phyloP scores from a whole-genome alignment of 768 basidiomycete species.

The Roridomyces roridus region DNA sequence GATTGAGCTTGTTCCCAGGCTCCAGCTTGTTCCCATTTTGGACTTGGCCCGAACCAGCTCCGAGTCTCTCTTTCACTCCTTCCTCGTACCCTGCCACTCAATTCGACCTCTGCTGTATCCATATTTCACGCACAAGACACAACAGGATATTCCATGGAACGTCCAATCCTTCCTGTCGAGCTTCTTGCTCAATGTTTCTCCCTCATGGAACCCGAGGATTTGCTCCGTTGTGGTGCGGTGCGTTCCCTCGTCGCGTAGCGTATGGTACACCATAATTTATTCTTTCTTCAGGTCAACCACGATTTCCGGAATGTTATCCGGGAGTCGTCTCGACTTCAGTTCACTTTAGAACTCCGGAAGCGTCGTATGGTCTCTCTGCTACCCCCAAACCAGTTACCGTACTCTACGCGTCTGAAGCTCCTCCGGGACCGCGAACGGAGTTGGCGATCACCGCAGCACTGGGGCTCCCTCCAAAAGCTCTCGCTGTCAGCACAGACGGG shows the following conservation, averaged over 20 bases:
- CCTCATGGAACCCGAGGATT: conserved; percentile 8
- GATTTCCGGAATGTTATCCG: conserved; percentile 42
- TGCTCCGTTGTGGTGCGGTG: conserved; percentile 11
- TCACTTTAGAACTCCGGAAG: conserved; percentile 55
- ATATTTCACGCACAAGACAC: not conserved
- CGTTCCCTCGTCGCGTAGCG: not conserved
- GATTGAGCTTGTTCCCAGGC: too few species aligned
- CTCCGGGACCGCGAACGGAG: conserved; percentile 50
- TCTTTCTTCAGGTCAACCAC: conserved; percentile 43
- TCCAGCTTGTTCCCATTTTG: not conserved
- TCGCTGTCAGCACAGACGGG: conserved; percentile 47
- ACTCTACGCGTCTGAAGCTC: conserved; percentile 45
- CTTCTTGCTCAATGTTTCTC: conserved; percentile 8
- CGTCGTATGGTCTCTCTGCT: conserved; percentile 48
- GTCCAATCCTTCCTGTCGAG: conserved; percentile 18
- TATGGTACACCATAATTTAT: not conserved
- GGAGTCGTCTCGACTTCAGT: conserved; percentile 53
- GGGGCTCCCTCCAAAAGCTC: conserved; percentile 38
- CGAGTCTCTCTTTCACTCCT: too few species aligned
- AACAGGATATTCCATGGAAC: conserved; percentile 2
- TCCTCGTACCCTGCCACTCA: too few species aligned
- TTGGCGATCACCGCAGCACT: conserved; percentile 55
- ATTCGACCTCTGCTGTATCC: too few species aligned
- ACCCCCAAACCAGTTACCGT: conserved; percentile 35
- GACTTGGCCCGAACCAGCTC: not conserved